Conservation (phyloP, 1,284 basidiomycete species). For the Vanrija sp. region DNA sequence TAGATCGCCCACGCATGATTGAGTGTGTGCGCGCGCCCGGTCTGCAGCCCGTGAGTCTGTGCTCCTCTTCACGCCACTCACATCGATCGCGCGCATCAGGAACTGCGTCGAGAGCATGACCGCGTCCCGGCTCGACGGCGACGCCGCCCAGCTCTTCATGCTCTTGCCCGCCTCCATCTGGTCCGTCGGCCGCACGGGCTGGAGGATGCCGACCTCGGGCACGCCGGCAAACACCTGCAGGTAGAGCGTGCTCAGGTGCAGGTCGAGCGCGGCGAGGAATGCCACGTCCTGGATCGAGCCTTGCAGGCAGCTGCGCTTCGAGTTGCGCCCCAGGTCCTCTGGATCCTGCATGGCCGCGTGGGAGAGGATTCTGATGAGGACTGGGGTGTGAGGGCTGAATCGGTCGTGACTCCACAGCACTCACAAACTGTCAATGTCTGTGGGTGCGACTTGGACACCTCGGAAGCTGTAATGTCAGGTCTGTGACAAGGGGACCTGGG, state of each 20-base stretch:
- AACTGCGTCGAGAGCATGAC: neutral
- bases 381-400: too few relatives aligned
- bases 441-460: neutral
- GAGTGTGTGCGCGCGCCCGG: neutral
- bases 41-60: neutral
- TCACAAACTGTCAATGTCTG: neutral
- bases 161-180: slow-evolving; percentile 3
- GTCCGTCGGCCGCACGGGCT: slow-evolving; percentile 8
- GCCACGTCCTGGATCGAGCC: neutral
- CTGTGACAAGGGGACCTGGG: neutral
- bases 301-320: slow-evolving; percentile 1
- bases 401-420: neutral
- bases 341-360: too few relatives aligned
- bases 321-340: neutral
- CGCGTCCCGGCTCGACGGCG: neutral
- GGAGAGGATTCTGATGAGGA: too few relatives aligned
- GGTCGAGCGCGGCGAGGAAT: neutral
- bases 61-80: neutral
- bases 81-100: neutral
- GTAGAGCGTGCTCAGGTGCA: neutral
- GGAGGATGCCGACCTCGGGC: slow-evolving; percentile 1
- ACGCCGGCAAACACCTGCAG: slow-evolving; percentile 8
- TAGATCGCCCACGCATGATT: slow-evolving; percentile 6
- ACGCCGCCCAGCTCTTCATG: neutral
- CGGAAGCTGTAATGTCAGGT: neutral